Percentiles rank a stretch among this genome's conserved stretches.
phyloP scores from a whole-genome alignment of 2,329 filamentous ascomycete species.

The Pseudocercospora macadamiae region DNA sequence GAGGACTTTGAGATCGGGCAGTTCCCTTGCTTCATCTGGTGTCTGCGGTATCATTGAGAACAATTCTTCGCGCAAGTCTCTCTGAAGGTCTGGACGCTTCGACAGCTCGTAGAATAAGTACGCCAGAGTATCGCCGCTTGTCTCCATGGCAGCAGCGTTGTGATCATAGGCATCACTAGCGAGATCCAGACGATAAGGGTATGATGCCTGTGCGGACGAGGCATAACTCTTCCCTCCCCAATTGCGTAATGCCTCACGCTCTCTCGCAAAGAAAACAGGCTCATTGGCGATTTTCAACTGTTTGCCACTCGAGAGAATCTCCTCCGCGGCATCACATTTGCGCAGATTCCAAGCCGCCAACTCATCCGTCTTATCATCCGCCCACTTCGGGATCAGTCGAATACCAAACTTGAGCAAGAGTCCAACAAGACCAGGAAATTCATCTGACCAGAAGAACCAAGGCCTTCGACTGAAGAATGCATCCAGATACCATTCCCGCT shows the following conservation, averaged over 20 bases:
- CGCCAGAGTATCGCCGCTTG: constrained; percentile 66
- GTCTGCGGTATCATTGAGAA: neutral
- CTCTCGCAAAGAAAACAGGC: constrained; percentile 56
- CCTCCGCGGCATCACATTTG: constrained; percentile 40
- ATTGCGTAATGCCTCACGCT: constrained; percentile 42
- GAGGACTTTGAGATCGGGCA: constrained; percentile 33
- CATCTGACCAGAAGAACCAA: constrained; percentile 8
- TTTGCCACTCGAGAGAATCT: neutral
- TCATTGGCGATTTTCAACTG: constrained; percentile 37
- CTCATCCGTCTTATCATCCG: constrained; percentile 26
- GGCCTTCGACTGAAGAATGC: constrained; percentile 5
- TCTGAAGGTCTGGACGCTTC: constrained; percentile 18
- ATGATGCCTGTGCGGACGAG: neutral
- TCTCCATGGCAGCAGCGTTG: constrained; percentile 74
- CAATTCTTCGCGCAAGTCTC: constrained; percentile 22
- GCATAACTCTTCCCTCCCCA: constrained; percentile 46
- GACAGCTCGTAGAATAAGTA: constrained; percentile 59
- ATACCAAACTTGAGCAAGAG: neutral
- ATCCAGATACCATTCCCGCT: neutral
- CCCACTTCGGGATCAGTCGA: neutral
- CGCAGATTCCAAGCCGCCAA: constrained; percentile 65
- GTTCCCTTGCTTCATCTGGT: neutral
- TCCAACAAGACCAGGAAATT: neutral
- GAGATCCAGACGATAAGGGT: constrained; percentile 43
- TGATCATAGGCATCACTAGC: constrained; percentile 74